Base-by-base conservation (phyloP, 805 yeast genomes). In the Zygosaccharomyces lentus region DNA sequence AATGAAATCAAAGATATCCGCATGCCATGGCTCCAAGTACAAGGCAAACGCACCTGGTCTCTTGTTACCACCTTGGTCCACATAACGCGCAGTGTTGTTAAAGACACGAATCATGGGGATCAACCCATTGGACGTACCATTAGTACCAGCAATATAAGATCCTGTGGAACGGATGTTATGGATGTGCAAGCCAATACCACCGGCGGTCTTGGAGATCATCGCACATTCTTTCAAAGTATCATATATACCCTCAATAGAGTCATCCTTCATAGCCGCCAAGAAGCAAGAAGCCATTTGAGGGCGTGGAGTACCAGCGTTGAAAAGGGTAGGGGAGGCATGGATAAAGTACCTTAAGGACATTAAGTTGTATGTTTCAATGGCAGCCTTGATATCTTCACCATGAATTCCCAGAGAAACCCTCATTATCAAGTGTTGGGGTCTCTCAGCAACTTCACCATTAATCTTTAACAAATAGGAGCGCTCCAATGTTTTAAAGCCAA, bases 21-120 rank as follows among this genome's bases (percentile, higher is more conserved):
- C 78, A 62, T 90, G 98, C 98, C 98, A 90, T 43, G 98, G 97
- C 69, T 90, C 98, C 31, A 90, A 67, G 66, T 89, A 90, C 19
- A 89, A 70, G 27, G 96, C 95, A 67, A 90, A 85, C 2, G 98
- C 98, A 46, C 97, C 97, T 0, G 98, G 98, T 57, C 98, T 75
- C 67, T 90, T 90, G 68, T 90, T 91, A 40, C 97, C 97, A 48
- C 98, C 98, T 73, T 90, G 98, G 62, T 90, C 97, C 17, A 90
- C 97, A 61, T 90, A 91, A 53, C 96, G 78, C 7, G 98, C 96
- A 12, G 97, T 89, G 66, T 87, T 85, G 70, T 90, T 91, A 70
- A 83, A 90, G 5, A 91, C 97, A 49, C 95, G 78, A 21, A 91
- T 70, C 96, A 90, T 89, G 8, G 98, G 98, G 24, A 90, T 83